These are phyloP conservation scores for Rhinocladiella mackenziei DNA, from an alignment of 2,329 filamentous ascomycete genomes.

Conservation along the genomic window DNA sequence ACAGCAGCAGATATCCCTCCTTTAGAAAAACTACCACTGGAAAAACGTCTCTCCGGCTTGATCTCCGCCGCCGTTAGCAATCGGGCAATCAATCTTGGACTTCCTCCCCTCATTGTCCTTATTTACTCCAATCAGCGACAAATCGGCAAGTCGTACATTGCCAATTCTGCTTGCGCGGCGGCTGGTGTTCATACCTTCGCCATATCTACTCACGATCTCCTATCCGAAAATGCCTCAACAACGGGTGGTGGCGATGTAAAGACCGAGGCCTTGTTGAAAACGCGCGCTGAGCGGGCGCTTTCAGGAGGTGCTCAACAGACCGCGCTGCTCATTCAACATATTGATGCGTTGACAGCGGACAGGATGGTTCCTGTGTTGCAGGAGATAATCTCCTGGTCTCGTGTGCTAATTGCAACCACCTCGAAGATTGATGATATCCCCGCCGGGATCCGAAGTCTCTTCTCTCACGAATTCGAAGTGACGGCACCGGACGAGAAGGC, in stretches of 20 bases:
- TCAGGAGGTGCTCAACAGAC: conserved; percentile 82
- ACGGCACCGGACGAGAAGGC: conserved; percentile 87
- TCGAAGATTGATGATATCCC: conserved; percentile 93
- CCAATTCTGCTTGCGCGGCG: conserved; percentile 73
- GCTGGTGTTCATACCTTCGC: conserved; percentile 85
- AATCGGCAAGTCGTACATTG: conserved; percentile 84
- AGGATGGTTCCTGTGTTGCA: conserved; percentile 81
- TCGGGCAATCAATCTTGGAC: conserved; percentile 76
- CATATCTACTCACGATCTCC: conserved; percentile 88
- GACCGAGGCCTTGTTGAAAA: conserved; percentile 84
- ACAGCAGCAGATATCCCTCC: conserved; percentile 33
- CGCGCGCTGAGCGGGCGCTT: conserved; percentile 80
- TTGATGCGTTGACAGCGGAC: conserved; percentile 87
- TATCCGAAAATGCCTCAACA: conserved; percentile 71
- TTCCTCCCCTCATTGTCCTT: conserved; percentile 83
- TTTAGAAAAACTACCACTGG: conserved; percentile 56
- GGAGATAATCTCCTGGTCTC: conserved; percentile 71
- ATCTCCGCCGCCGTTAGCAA: conserved; percentile 85
- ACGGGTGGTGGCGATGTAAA: conserved; percentile 87
- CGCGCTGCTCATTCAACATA: conserved; percentile 77
- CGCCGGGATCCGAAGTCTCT: conserved; percentile 81
- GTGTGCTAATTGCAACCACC: conserved; percentile 87
- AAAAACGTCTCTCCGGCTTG: conserved; percentile 73
- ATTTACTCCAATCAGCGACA: conserved; percentile 87
- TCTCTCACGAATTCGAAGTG: conserved; percentile 95